phyloP scores from a whole-genome alignment of 176 grass and related monocot species.

The Aegilops sharonensis region DNA sequence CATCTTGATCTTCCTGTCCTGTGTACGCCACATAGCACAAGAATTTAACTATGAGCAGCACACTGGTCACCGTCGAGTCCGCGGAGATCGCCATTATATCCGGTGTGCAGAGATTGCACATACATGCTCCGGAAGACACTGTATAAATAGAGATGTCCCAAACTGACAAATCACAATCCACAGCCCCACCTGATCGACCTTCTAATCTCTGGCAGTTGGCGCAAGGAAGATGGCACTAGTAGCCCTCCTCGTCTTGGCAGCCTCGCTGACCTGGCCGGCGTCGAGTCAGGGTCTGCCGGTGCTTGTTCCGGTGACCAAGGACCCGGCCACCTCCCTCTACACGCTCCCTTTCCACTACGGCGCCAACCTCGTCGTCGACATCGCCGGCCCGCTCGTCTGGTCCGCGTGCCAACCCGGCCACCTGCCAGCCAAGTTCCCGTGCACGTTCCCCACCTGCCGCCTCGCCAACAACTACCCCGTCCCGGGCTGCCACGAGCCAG shows the following conservation, averaged over 20 bases:
- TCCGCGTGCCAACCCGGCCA: constrained; percentile 18
- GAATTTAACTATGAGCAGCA: too few relatives aligned
- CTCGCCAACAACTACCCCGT: neutral
- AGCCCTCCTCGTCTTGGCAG: neutral
- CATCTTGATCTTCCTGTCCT: too few relatives aligned
- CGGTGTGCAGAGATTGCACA: too few relatives aligned
- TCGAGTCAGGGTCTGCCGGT: neutral
- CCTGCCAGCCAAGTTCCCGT: neutral
- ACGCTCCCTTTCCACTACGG: constrained; percentile 7
- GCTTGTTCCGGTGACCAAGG: constrained; percentile 18
- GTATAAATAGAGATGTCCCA: too few relatives aligned
- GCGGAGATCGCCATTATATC: too few relatives aligned
- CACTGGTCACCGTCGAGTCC: too few relatives aligned
- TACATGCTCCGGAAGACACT: too few relatives aligned
- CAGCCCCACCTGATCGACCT: too few relatives aligned
- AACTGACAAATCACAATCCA: too few relatives aligned
- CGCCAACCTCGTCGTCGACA: constrained; percentile 20
- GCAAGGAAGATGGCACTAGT: neutral
- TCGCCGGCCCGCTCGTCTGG: constrained; percentile 34
- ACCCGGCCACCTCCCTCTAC: constrained; percentile 29
- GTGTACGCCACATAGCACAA: too few relatives aligned
- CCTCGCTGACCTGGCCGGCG: neutral
- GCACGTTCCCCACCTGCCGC: neutral
- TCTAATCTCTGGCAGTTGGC: too few relatives aligned
- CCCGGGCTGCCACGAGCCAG: neutral